Evolutionary conservation across 352 stramenopile species (phyloP).

Genomic region (Globisporangium spinosum): DNA sequence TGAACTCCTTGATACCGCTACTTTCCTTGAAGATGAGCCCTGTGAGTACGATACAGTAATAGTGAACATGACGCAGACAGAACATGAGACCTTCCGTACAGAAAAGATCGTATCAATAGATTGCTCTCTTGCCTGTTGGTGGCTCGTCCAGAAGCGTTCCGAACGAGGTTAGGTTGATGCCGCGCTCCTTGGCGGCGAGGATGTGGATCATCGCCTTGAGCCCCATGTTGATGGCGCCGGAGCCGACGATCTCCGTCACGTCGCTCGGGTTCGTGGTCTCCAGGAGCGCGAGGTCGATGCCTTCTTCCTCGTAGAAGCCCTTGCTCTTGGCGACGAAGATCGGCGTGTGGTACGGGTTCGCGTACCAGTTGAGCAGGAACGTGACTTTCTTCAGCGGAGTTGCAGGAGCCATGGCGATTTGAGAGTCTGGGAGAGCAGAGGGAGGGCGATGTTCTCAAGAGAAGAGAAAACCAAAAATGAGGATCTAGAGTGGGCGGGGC

Average conservation of each 20-base stretch:
- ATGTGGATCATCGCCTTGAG: constrained; percentile 58
- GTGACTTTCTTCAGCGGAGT: constrained; percentile 39
- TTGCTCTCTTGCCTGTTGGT: constrained; percentile 25
- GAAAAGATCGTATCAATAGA: neutral
- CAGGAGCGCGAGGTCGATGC: constrained; percentile 44
- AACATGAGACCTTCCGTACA: neutral
- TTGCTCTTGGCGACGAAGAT: constrained; percentile 54
- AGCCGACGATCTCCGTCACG: constrained; percentile 51
- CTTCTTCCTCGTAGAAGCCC: constrained; percentile 49
- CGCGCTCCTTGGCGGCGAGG: constrained; percentile 43
- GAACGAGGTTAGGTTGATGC: constrained; percentile 46
- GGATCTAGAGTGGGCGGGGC: neutral
- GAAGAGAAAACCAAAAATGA: constrained; percentile 15
- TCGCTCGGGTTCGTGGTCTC: constrained; percentile 51
- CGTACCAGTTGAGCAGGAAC: constrained; percentile 53
- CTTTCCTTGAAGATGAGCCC: constrained; percentile 53
- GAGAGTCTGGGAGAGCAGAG: neutral
- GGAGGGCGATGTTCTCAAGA: neutral
- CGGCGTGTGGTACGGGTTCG: constrained; percentile 50
- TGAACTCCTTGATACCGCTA: constrained; percentile 47
- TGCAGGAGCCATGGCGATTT: constrained; percentile 29
- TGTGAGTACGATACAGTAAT: neutral
- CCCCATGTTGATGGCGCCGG: constrained; percentile 41
- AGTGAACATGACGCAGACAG: neutral
- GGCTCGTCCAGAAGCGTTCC: constrained; percentile 44